Evolutionary conservation across 1,139 yeast species (phyloP), one percentile per base, ranked within the genome.

Genomic region (Pichia terricola): DNA sequence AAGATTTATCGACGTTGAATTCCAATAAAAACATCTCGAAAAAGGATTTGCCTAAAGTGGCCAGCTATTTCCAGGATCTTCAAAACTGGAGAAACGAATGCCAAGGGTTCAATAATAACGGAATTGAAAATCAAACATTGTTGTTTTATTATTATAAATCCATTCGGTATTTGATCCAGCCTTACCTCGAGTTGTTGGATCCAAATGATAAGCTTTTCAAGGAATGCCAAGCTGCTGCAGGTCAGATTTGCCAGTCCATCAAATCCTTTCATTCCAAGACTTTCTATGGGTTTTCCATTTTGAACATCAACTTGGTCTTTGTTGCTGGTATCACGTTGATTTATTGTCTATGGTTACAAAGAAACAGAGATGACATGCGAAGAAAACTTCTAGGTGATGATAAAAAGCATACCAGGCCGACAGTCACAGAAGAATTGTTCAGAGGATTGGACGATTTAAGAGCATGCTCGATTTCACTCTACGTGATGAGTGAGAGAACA

Each of bases 181-280:
- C 83, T 5, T 77, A 74, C 55, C 55, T 77, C 46, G 81, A 75
- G 49, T 58, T 75, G 22, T 55, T 77, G 51, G 75, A 72, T 44
- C 81, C 82, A 5, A 73, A 72, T 51, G 77, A 75, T 53, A 67
- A 73, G 40, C 59, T 77, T 28, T 76, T 77, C 53, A 67, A 69
- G 44, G 79, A 75, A 57, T 77, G 82, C 56, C 81, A 76, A 53
- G 75, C 77, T 2, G 81, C 80, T 35, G 80, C 81, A 3, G 82
- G 82, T 36, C 78, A 75, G 53, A 72, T 77, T 38, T 75, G 81
- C 55, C 78, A 73, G 51, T 62, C 75, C 16, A 74, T 75, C 55
- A 73, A 76, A 51, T 75, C 72, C 8, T 76, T 73, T 55, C 80
- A 75, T 57, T 76, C 75, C 49, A 73, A 71, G 51, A 73, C 80